phyloP scores from a whole-genome alignment of 2,329 filamentous ascomycete species.

The Aspergillus brunneoviolaceus region DNA sequence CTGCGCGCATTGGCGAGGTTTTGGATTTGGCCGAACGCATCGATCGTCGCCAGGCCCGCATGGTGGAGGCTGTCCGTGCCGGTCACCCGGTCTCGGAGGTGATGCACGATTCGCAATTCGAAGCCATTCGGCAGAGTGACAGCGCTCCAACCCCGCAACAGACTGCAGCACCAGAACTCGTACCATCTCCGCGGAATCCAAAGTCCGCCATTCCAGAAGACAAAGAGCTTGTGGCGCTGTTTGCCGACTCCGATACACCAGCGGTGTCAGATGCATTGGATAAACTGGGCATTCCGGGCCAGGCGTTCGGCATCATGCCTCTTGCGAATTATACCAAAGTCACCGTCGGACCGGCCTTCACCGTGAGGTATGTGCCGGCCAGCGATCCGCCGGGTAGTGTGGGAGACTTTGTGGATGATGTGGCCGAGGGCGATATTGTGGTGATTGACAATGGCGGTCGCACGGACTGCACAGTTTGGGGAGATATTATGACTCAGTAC shows the following conservation, averaged over 20 bases:
- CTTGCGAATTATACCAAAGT: conserved; percentile 28
- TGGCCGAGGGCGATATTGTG: conserved; percentile 30
- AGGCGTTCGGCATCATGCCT: conserved; percentile 21
- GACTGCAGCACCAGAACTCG: not conserved
- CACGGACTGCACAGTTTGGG: conserved; percentile 38
- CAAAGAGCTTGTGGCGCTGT: conserved; percentile 17
- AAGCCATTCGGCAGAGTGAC: conserved; percentile 11
- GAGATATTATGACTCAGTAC: conserved; percentile 40
- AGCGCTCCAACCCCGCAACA: too few relatives aligned
- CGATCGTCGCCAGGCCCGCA: conserved; percentile 16
- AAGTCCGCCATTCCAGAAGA: conserved; percentile 15
- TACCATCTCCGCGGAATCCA: not conserved
- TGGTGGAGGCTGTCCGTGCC: conserved; percentile 21
- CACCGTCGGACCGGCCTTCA: conserved; percentile 35
- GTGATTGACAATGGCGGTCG: conserved; percentile 38
- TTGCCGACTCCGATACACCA: conserved; percentile 20
- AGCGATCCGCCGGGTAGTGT: conserved; percentile 27
- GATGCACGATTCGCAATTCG: conserved; percentile 24
- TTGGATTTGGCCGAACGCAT: conserved; percentile 15
- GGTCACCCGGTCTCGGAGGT: conserved; percentile 20
- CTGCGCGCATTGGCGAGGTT: conserved; percentile 18
- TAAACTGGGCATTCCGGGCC: conserved; percentile 22
- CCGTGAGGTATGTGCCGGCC: conserved; percentile 30
- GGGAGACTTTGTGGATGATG: conserved; percentile 35
- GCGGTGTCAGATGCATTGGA: conserved; percentile 24